A percentile compares a stretch with the other conserved stretches of the same genome.
Conservation (phyloP, 352 stramenopile species). For the Globisporangium viniferum region DNA sequence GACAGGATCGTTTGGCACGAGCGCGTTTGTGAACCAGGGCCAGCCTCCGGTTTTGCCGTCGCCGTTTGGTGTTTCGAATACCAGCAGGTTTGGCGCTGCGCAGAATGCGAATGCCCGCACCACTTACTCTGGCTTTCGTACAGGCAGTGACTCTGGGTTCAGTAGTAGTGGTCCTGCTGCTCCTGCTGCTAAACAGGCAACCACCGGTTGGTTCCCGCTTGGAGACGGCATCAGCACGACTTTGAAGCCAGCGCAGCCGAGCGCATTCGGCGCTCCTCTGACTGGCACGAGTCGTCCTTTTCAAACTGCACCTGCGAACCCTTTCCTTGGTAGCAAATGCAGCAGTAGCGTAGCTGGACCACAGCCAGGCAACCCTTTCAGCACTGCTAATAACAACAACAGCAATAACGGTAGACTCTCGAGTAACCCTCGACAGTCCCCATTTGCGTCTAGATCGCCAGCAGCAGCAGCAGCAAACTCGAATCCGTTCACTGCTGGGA, state of each 20-base stretch:
- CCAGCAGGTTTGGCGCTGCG: background rate
- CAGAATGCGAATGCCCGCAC: background rate
- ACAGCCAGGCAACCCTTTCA: background rate
- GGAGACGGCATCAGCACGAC: background rate
- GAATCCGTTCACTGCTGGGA: conserved; percentile 5
- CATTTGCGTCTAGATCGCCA: background rate
- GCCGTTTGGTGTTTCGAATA: background rate
- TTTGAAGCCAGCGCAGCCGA: background rate
- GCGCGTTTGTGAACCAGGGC: background rate
- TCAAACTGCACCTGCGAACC: conserved; percentile 3
- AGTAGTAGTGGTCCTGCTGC: background rate
- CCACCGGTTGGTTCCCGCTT: conserved; percentile 9
- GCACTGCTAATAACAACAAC: background rate
- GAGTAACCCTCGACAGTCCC: background rate
- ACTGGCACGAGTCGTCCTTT: background rate
- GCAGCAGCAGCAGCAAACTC: background rate
- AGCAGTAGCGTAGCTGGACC: background rate
- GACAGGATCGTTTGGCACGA: conserved; percentile 1
- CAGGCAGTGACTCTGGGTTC: background rate
- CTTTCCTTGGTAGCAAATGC: conserved; percentile 1
- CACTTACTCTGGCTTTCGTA: background rate
- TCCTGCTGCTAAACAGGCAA: background rate
- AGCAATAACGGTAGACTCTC: background rate
- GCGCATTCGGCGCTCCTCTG: background rate
- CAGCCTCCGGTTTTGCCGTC: background rate